phyloP scores from a whole-genome alignment of 2,329 filamentous ascomycete species.

The Arthrobotrys sinensis region DNA sequence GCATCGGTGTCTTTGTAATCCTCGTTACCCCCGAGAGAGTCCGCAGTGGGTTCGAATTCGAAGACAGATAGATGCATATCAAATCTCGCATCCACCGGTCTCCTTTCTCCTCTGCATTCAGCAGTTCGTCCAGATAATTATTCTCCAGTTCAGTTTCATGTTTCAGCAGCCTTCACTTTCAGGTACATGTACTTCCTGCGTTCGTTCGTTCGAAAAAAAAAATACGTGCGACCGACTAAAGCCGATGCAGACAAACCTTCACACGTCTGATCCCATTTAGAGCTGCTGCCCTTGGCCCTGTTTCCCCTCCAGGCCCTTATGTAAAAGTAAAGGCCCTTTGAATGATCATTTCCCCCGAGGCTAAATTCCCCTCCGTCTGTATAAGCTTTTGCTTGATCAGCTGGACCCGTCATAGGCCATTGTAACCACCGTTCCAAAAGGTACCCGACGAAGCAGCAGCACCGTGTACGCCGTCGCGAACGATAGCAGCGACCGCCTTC shows the following conservation, averaged over 20 bases:
- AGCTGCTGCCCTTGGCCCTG: slow-evolving; percentile 22
- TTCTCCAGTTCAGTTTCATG: slow-evolving; percentile 43
- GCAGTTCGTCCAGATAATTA: slow-evolving; percentile 12
- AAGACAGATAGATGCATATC: slow-evolving; percentile 27
- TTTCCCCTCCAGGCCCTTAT: neutral
- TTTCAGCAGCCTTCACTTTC: slow-evolving; percentile 40
- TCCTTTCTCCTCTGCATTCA: slow-evolving; percentile 30
- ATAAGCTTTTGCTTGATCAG: slow-evolving; percentile 43
- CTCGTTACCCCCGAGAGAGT: neutral
- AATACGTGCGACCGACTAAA: slow-evolving; percentile 29
- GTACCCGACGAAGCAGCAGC: slow-evolving; percentile 20
- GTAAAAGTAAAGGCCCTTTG: slow-evolving; percentile 5
- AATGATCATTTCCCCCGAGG: slow-evolving; percentile 5
- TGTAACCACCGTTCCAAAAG: slow-evolving; percentile 11
- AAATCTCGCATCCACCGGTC: slow-evolving; percentile 38
- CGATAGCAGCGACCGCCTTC: slow-evolving; percentile 14
- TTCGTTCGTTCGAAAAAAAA: neutral
- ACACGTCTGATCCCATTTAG: slow-evolving; percentile 20
- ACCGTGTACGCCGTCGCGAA: slow-evolving; percentile 40
- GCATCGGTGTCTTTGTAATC: neutral
- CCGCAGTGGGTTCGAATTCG: neutral
- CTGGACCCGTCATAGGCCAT: slow-evolving; percentile 36
- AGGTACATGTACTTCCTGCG: slow-evolving; percentile 38
- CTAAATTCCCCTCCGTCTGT: slow-evolving; percentile 18
- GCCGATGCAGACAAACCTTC: slow-evolving; percentile 41